Conservation (phyloP, 495 filamentous ascomycete species). For the Usnea hakonensis region DNA sequence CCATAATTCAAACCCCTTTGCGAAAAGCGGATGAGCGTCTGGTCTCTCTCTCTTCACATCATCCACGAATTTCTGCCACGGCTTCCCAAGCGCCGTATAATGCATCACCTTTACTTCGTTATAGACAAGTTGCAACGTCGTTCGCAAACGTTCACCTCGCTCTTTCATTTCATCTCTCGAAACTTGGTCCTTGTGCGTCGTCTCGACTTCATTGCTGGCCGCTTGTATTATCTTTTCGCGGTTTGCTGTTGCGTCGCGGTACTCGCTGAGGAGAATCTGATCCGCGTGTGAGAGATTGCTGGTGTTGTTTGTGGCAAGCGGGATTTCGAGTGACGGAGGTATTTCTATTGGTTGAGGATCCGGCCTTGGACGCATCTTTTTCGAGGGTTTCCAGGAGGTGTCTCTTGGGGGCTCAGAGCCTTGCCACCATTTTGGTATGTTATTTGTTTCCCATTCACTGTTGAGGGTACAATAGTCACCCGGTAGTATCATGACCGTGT, state of each 20-base stretch:
- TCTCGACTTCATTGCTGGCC: neutral
- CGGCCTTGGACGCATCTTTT: neutral
- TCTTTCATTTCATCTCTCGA: neutral
- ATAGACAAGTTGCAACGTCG: constrained; percentile 18
- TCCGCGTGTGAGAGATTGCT: neutral
- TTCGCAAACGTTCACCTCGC: neutral
- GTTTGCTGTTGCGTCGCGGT: neutral
- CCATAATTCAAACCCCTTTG: constrained; percentile 14
- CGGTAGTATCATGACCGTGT: constrained; percentile 31
- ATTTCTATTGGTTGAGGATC: neutral
- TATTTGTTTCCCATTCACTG: constrained; percentile 33
- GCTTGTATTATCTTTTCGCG: neutral
- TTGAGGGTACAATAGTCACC: constrained; percentile 35
- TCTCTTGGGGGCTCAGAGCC: neutral
- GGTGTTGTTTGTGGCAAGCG: neutral
- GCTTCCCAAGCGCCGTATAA: constrained; percentile 26
- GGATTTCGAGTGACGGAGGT: neutral
- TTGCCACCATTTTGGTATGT: constrained; percentile 29
- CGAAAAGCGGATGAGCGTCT: constrained; percentile 21
- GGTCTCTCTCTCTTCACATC: constrained; percentile 7
- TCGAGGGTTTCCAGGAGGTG: neutral
- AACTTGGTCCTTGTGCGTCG: neutral
- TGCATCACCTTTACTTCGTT: constrained; percentile 24
- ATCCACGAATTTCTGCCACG: constrained; percentile 17
- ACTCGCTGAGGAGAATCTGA: neutral